Base-by-base conservation (phyloP, 495 filamentous ascomycete species). In the Xylaria scruposa region DNA sequence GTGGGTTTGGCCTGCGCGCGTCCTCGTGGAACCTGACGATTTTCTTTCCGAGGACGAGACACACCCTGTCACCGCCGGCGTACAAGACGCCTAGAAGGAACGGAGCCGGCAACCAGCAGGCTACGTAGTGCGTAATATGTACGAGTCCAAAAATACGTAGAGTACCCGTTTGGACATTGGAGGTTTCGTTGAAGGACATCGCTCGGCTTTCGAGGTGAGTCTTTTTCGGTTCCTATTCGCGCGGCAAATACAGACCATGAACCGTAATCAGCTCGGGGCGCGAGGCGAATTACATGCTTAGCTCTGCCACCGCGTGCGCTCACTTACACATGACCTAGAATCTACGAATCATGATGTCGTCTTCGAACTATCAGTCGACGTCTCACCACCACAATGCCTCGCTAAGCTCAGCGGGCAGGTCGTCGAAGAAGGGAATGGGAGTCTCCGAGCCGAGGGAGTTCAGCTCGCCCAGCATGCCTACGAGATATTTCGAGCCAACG, bases 401-500 rank as follows among this genome's bases (percentile, higher is more conserved):
- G 64, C 83, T 84, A 69, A 85, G 84, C 68, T 88, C 89, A 69
- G 81, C 81, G 76, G 83, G 75, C 47, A 82, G 79, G 72, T 85
- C 83, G 58, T 80, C 80, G 60, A 82, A 75, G 72, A 82, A 79
- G 70, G 83, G 78, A 70, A 78, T 75, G 47, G 74, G 70, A 42
- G 72, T 79, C 21, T 78, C 83, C 58, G 80, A 84, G 68, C 77
- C 79, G 72, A 82, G 80, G 73, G 85, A 85, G 64, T 85, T 81
- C 76, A 84, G 87, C 80, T 75, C 87, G 53, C 87, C 91, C 21
- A 86, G 83, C 54, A 77, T 84, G 8, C 69, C 83, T 53, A 83
- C 86, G 60, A 84, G 87, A 74, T 88, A 87, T 70, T 93, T 97
- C 74, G 92, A 94, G 73, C 90, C 94, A 46, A 95, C 92, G 75